Percentiles rank a stretch among this genome's conserved stretches.
phyloP scores from a whole-genome alignment of 345 rosid species.

The Psidium friedrichsthalianum region DNA sequence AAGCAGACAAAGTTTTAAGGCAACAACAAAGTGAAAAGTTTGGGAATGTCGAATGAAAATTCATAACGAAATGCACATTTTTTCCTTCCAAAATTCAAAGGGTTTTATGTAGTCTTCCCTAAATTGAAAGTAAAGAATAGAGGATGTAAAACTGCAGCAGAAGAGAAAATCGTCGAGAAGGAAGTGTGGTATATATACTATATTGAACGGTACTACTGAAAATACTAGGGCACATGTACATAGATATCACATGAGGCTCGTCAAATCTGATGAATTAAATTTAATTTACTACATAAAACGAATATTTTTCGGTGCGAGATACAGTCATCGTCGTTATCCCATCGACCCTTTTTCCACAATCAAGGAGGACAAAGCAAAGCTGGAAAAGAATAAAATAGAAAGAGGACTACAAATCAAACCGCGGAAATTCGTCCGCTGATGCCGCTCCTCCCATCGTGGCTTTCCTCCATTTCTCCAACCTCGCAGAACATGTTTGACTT shows the following conservation, averaged over 20 bases:
- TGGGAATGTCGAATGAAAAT: background rate
- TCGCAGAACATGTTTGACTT: background rate
- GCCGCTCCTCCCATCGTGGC: background rate
- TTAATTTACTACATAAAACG: background rate
- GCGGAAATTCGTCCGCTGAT: background rate
- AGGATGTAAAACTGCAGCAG: background rate
- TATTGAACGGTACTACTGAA: rapidly evolving
- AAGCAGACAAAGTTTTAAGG: background rate
- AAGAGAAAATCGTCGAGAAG: background rate
- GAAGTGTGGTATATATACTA: background rate
- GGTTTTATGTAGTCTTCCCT: background rate
- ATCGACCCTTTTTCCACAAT: background rate
- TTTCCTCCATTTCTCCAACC: background rate
- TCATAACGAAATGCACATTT: background rate
- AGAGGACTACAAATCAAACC: background rate
- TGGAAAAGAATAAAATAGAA: background rate
- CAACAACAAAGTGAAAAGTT: background rate
- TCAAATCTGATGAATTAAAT: background rate
- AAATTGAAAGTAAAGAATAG: background rate
- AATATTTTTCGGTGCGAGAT: background rate
- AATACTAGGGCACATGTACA: background rate
- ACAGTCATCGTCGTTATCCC: background rate
- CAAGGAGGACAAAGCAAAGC: background rate
- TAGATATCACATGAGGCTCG: no score
- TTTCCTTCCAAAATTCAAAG: background rate